A percentile compares a stretch with the other conserved stretches of the same genome.
Evolutionary conservation across 768 basidiomycete species (phyloP).

Genomic region (Termitomyces heimii): DNA sequence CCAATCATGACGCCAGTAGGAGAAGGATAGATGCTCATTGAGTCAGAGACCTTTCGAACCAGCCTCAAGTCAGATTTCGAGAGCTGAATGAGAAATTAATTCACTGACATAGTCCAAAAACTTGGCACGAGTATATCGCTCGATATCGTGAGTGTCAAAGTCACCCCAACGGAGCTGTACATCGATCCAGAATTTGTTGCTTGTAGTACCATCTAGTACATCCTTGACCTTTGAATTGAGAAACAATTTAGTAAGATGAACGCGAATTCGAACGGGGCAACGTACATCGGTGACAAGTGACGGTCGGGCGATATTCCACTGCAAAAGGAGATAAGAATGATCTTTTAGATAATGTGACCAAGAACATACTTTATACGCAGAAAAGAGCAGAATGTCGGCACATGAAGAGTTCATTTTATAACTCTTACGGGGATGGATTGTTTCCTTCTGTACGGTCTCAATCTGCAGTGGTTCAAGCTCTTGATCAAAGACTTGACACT

Average conservation of each 20-base stretch:
- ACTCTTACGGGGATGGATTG: constrained; percentile 98
- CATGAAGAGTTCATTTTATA: constrained; percentile 99
- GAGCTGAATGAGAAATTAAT: not conserved
- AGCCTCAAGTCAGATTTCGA: not conserved
- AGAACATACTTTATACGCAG: constrained; percentile 67
- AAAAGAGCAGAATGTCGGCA: constrained; percentile 96
- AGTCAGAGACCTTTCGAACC: constrained; percentile 72
- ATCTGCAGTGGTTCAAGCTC: constrained; percentile 97
- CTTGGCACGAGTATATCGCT: constrained; percentile 97
- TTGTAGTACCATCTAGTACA: constrained; percentile 94
- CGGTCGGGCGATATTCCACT: constrained; percentile 98
- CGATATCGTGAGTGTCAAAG: constrained; percentile 98
- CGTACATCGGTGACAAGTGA: constrained; percentile 90
- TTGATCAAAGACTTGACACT: constrained; percentile 99
- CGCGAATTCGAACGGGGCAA: constrained; percentile 1
- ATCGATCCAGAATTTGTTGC: constrained; percentile 98
- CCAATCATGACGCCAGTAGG: constrained; percentile 99
- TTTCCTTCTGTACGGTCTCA: constrained; percentile 99
- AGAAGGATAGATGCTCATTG: constrained; percentile 98
- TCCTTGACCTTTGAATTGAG: constrained; percentile 69
- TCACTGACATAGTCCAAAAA: constrained; percentile 90
- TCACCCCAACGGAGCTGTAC: constrained; percentile 96
- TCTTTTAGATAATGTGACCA: not conserved
- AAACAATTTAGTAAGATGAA: constrained; percentile 3
- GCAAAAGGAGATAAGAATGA: constrained; percentile 12